phyloP scores from a whole-genome alignment of 805 yeast genomes.

The Jamesozyma hellenica region DNA sequence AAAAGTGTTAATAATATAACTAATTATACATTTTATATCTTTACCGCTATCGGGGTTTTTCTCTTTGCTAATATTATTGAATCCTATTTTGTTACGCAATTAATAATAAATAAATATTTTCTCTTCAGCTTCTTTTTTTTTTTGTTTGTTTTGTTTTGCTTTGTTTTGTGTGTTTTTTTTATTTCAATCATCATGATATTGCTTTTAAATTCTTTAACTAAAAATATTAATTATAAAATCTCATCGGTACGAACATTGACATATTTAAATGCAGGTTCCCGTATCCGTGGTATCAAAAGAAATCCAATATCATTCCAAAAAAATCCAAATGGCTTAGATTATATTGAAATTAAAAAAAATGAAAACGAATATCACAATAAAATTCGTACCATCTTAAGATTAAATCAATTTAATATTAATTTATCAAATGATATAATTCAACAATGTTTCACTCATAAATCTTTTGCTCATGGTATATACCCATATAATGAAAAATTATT shows the following conservation, averaged over 20 bases:
- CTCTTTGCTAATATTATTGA: too few relatives aligned
- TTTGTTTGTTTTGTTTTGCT: too few relatives aligned
- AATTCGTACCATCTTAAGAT: conserved; percentile 16
- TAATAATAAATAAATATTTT: too few relatives aligned
- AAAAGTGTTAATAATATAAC: too few relatives aligned
- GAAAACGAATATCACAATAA: conserved; percentile 31
- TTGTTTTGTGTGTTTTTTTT: too few relatives aligned
- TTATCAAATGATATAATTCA: conserved; percentile 54
- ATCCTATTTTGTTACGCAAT: too few relatives aligned
- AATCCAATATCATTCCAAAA: conserved; percentile 51
- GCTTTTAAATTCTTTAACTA: too few relatives aligned
- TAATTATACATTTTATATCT: too few relatives aligned
- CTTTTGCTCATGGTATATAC: conserved; percentile 82
- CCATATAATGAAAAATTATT: conserved; percentile 85
- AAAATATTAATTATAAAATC: too few relatives aligned
- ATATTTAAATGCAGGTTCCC: conserved; percentile 35
- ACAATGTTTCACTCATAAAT: conserved; percentile 86
- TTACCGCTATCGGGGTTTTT: too few relatives aligned
- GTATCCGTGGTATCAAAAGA: conserved; percentile 63
- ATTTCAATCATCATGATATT: too few relatives aligned
- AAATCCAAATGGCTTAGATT: conserved; percentile 41
- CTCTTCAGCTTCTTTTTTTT: too few relatives aligned
- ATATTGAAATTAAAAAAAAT: conserved; percentile 38
- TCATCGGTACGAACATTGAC: conserved; percentile 25
- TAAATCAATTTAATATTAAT: conserved; percentile 21